Conservation (phyloP, 805 yeast genomes). For the Suhomyces prunicola region DNA sequence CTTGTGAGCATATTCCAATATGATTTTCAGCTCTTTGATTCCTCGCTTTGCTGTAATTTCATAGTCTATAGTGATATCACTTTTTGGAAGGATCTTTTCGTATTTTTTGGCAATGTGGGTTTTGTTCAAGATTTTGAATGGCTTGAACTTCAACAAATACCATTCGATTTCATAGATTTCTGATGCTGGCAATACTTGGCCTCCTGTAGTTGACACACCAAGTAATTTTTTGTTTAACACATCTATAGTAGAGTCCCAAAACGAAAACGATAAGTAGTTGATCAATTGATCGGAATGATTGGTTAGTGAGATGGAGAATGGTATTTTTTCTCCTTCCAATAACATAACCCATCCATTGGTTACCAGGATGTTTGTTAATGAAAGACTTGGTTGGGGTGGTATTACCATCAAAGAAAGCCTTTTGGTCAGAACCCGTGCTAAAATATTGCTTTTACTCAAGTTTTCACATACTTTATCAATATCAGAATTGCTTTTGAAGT, state of each 20-base stretch:
- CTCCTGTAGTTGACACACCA: conserved; percentile 16
- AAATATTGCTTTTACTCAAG: conserved; percentile 22
- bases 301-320: conserved; percentile 48
- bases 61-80: conserved; percentile 47
- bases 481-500: conserved; percentile 1
- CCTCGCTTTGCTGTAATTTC: conserved; percentile 72
- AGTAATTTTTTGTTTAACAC: conserved; percentile 53
- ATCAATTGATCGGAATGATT: conserved; percentile 59
- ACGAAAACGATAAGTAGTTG: conserved; percentile 56
- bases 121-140: conserved; percentile 53
- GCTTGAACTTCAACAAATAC: conserved; percentile 54
- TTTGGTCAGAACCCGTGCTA: conserved; percentile 16
- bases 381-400: conserved; percentile 59
- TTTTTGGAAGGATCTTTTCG: conserved; percentile 35
- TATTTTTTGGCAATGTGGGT: conserved; percentile 34
- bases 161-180: conserved; percentile 78
- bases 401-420: conserved; percentile 29
- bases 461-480: conserved; percentile 17
- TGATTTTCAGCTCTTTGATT: conserved; percentile 59
- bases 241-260: conserved; percentile 71
- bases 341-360: conserved; percentile 70
- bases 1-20: conserved; percentile 58
- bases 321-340: conserved; percentile 68
- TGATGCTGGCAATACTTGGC: conserved; percentile 46
- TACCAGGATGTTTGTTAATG: conserved; percentile 49